These are phyloP conservation scores for Fragaria vesca DNA, from an alignment of 306 rosid genomes.

Conservation along the genomic window DNA sequence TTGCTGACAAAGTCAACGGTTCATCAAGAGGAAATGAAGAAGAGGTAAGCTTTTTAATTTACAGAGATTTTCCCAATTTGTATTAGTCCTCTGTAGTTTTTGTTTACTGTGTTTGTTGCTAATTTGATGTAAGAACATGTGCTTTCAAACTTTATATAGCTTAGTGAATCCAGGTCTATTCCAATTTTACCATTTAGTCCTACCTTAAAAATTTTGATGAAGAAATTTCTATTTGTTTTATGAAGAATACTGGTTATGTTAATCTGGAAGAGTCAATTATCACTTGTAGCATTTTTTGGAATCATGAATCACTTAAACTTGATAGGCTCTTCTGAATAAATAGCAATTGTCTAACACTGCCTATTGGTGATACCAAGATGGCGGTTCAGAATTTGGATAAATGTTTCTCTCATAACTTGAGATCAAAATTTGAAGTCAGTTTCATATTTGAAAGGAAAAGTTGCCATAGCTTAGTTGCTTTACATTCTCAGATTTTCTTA, in stretches of 20 bases:
- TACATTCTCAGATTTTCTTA: not conserved
- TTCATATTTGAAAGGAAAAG: not conserved
- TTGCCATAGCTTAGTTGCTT: not conserved
- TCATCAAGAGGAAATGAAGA: conserved; percentile 52
- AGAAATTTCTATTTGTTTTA: not conserved
- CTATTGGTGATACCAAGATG: conserved; percentile 1
- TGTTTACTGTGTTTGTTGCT: not conserved
- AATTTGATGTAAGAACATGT: not conserved
- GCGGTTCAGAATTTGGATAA: conserved; percentile 5
- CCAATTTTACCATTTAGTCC: not conserved
- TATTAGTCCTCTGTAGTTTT: not conserved
- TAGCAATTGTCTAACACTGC: not conserved
- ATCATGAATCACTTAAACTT: not conserved
- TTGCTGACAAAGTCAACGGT: conserved; percentile 39
- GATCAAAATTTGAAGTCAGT: not conserved
- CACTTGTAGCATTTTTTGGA: not conserved
- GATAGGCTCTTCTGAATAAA: not conserved
- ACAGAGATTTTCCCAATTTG: not conserved
- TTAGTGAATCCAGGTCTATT: not conserved
- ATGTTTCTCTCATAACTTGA: not conserved
- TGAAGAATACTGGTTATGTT: not conserved
- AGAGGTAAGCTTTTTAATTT: conserved; percentile 45
- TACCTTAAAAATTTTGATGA: not conserved
- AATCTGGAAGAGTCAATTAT: not conserved
- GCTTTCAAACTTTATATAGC: not conserved